A percentile compares a stretch with the other conserved stretches of the same genome.
Evolutionary conservation across 139 green algal species (phyloP).

Genomic region (Chlorella sp.): DNA sequence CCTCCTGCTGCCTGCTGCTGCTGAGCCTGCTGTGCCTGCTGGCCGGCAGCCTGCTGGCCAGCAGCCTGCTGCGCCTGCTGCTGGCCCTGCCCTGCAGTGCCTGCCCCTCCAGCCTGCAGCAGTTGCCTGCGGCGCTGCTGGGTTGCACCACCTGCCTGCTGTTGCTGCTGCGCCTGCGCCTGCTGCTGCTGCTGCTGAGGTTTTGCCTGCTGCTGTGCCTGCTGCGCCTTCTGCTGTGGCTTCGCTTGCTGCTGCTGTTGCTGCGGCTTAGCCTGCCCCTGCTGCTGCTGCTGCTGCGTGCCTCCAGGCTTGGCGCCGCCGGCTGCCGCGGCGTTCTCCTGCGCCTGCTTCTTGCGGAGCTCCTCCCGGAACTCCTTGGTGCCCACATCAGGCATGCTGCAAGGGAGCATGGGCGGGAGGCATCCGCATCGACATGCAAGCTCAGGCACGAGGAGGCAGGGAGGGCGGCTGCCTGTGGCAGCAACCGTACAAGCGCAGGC

Average conservation of each 20-base stretch:
- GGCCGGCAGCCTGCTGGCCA: slow-evolving; percentile 2
- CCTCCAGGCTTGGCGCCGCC: not conserved
- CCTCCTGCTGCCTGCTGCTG: not conserved
- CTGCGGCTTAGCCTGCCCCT: not conserved
- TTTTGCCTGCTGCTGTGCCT: slow-evolving; percentile 18
- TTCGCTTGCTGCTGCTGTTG: slow-evolving; percentile 20
- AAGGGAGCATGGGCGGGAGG: not conserved
- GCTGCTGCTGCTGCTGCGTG: not conserved
- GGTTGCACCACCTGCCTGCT: not conserved
- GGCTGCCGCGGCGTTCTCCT: not conserved
- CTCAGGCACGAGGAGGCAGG: too few relatives aligned
- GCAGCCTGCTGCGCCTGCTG: slow-evolving; percentile 16
- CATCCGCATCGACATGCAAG: too few relatives aligned
- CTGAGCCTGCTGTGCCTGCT: slow-evolving; percentile 8
- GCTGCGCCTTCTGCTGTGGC: slow-evolving; percentile 1
- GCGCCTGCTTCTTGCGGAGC: not conserved
- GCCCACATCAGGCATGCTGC: slow-evolving; percentile 24
- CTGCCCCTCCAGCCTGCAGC: not conserved
- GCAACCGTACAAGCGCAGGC: not conserved
- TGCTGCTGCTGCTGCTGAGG: slow-evolving; percentile 20
- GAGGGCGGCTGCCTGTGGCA: too few relatives aligned
- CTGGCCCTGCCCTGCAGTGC: slow-evolving; percentile 7
- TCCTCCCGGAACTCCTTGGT: not conserved
- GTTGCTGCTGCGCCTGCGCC: not conserved
- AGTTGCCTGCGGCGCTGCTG: not conserved